These are phyloP conservation scores for Thelephora ganbajun DNA, from an alignment of 768 basidiomycete species.

Conservation along the genomic window DNA sequence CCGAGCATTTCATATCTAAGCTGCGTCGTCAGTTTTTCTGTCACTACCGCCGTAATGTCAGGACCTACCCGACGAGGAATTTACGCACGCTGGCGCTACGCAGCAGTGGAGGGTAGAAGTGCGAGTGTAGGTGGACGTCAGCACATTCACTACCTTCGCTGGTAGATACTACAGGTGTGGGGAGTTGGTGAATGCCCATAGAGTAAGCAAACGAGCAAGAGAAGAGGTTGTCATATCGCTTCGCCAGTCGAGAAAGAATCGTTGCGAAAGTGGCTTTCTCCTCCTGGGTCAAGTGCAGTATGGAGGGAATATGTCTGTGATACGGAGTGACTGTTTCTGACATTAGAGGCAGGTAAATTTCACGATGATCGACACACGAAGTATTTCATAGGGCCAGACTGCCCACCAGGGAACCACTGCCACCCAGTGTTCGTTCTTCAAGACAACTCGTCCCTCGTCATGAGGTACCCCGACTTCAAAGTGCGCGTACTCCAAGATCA, in stretches of 20 bases:
- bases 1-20: constrained; percentile 79
- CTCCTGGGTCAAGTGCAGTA: constrained; percentile 40
- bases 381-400: constrained; percentile 80
- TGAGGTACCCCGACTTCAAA: constrained; percentile 35
- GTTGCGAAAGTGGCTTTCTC: constrained; percentile 57
- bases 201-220: constrained; percentile 85
- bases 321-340: constrained; percentile 50
- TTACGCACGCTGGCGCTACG: constrained; percentile 75
- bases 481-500: constrained; percentile 71
- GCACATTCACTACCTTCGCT: constrained; percentile 14
- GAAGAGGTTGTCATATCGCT: constrained; percentile 69
- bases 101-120: constrained; percentile 77
- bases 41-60: too few species aligned
- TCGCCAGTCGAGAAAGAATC: constrained; percentile 49
- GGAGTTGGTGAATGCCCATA: constrained; percentile 88
- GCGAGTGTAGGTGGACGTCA: constrained; percentile 72
- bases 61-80: constrained; percentile 73
- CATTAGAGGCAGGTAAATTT: constrained; percentile 1
- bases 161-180: constrained; percentile 26
- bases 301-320: constrained; percentile 63
- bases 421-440: constrained; percentile 64
- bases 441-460: constrained; percentile 48
- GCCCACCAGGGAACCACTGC: constrained; percentile 94
- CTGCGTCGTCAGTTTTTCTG: not conserved
- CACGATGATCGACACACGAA: constrained; percentile 32